These are phyloP conservation scores for Paramarasmius palmivorus DNA, from an alignment of 1,284 basidiomycete species.

Conservation along the genomic window DNA sequence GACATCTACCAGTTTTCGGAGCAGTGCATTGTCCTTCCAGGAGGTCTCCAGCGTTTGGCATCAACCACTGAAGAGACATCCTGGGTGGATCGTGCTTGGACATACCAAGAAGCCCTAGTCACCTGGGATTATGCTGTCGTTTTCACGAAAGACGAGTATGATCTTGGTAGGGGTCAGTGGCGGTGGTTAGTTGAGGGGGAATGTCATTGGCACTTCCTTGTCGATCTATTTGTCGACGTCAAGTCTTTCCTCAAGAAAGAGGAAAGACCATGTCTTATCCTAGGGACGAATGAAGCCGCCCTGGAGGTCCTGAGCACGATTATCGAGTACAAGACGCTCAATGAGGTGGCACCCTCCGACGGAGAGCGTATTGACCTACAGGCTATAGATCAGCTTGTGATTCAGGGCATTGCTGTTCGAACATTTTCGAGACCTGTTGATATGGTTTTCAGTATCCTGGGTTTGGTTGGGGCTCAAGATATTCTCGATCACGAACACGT, in stretches of 20 bases:
- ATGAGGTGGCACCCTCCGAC: neutral
- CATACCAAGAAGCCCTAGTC: slow-evolving; percentile 13
- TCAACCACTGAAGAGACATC: slow-evolving; percentile 3
- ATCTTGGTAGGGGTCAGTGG: neutral
- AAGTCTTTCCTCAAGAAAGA: neutral
- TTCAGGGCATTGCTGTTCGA: neutral
- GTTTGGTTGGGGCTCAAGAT: neutral
- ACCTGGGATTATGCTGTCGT: slow-evolving; percentile 5
- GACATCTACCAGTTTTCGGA: slow-evolving; percentile 8
- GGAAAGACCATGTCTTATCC: neutral
- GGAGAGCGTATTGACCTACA: neutral
- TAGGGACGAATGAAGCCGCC: neutral
- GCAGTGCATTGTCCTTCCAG: slow-evolving; percentile 11
- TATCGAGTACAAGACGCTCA: neutral
- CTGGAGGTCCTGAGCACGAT: neutral
- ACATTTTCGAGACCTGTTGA: slow-evolving; percentile 6
- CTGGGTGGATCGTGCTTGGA: slow-evolving; percentile 14
- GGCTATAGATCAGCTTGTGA: neutral
- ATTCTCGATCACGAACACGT: too few species aligned
- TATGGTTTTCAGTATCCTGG: slow-evolving; percentile 6
- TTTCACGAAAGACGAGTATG: neutral
- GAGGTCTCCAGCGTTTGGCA: slow-evolving; percentile 9
- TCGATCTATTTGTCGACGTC: neutral
- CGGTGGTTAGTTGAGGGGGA: slow-evolving; percentile 1
- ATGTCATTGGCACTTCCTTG: slow-evolving; percentile 4